A percentile compares a stretch with the other conserved stretches of the same genome.
Conservation (phyloP, 805 yeast species). For the Blastobotrys americana region DNA sequence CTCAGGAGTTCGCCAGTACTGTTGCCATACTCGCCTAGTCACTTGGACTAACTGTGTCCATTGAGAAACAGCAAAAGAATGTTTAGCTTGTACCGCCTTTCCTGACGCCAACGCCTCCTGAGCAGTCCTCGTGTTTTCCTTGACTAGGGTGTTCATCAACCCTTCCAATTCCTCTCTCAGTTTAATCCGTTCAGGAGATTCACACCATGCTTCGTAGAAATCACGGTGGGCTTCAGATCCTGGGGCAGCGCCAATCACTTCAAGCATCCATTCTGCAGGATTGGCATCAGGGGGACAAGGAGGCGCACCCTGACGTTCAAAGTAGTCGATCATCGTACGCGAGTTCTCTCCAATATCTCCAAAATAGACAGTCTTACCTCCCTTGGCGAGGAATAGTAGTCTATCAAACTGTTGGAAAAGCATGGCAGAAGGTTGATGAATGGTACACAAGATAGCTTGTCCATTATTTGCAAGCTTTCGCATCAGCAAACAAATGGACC, state of each 20-base stretch:
- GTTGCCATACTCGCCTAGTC: slow-evolving; percentile 47
- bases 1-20: slow-evolving; percentile 58
- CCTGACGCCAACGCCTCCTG: slow-evolving; percentile 26
- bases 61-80: slow-evolving; percentile 40
- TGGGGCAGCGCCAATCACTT: slow-evolving; percentile 39
- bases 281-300: slow-evolving; percentile 63
- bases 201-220: slow-evolving; percentile 64
- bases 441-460: slow-evolving; percentile 64
- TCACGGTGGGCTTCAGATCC: slow-evolving; percentile 28
- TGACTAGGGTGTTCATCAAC: slow-evolving; percentile 55
- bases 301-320: slow-evolving; percentile 58
- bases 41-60: slow-evolving; percentile 39
- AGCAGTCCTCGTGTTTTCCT: too few relatives aligned
- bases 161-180: slow-evolving; percentile 47
- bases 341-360: slow-evolving; percentile 64
- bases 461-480: slow-evolving; percentile 53
- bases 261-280: slow-evolving; percentile 91
- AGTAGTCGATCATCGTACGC: slow-evolving; percentile 51
- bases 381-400: slow-evolving; percentile 57
- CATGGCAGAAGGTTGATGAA: slow-evolving; percentile 81
- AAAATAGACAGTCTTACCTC: slow-evolving; percentile 70
- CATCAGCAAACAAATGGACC: slow-evolving; percentile 57
- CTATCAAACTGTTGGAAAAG: slow-evolving; percentile 73
- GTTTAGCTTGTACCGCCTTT: slow-evolving; percentile 32
- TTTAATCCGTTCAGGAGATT: slow-evolving; percentile 53